A percentile compares a stretch with the other conserved stretches of the same genome.
phyloP scores from a whole-genome alignment of 345 rosid species.

The Moricandia moricandioides region DNA sequence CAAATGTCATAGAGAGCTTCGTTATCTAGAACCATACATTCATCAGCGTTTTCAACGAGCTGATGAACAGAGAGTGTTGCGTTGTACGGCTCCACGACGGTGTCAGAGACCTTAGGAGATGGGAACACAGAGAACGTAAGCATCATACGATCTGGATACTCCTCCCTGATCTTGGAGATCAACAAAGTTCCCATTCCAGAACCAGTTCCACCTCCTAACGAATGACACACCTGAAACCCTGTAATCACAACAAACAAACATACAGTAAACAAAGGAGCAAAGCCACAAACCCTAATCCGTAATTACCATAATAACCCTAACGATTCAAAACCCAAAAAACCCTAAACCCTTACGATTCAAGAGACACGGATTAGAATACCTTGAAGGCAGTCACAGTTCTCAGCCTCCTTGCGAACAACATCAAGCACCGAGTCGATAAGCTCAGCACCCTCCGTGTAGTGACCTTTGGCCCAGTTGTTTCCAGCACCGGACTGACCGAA shows the following conservation, averaged over 20 bases:
- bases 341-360: no score
- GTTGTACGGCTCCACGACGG: conserved; percentile 63
- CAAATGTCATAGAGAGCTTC: conserved; percentile 64
- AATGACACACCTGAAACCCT: conserved; percentile 70
- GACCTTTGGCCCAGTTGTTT: conserved; percentile 50
- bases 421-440: conserved; percentile 60
- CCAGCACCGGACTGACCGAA: no score
- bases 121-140: conserved; percentile 64
- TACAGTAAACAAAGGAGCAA: background rate
- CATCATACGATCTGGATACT: conserved; percentile 67
- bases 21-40: conserved; percentile 60
- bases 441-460: conserved; percentile 66
- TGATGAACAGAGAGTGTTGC: conserved; percentile 61
- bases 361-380: conserved; percentile 18
- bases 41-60: conserved; percentile 64
- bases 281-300: background rate
- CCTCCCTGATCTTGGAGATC: conserved; percentile 69
- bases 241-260: background rate
- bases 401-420: conserved; percentile 62
- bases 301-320: background rate
- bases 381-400: conserved; percentile 66
- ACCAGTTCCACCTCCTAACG: conserved; percentile 62
- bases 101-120: conserved; percentile 63
- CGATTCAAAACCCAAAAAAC: conserved; percentile 8
- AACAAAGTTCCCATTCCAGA: conserved; percentile 66